These are phyloP conservation scores for Euphorbia celastroides DNA, from an alignment of 441 rosid species.

Conservation along the genomic window DNA sequence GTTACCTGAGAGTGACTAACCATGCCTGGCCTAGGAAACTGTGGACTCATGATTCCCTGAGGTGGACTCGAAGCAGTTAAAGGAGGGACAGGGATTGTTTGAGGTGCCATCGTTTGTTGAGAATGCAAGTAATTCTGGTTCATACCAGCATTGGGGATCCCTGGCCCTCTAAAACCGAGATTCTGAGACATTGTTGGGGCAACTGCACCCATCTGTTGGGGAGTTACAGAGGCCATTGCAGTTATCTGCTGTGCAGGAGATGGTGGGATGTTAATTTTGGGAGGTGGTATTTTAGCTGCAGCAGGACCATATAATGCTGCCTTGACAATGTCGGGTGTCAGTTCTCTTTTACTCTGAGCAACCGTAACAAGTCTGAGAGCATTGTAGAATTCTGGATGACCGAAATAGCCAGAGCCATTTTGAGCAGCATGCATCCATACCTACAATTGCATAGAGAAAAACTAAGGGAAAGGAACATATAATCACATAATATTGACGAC, in stretches of 20 bases:
- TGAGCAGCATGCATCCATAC: conserved; percentile 89
- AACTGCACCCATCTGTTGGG: conserved; percentile 34
- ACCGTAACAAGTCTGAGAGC: conserved; percentile 91
- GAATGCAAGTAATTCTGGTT: conserved; percentile 48
- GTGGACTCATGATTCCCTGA: conserved; percentile 37
- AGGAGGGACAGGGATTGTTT: conserved; percentile 34
- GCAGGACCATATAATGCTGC: conserved; percentile 92
- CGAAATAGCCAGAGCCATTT: conserved; percentile 61
- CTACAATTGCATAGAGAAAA: conserved; percentile 34
- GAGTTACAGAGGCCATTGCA: conserved; percentile 31
- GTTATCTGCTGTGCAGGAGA: conserved; percentile 37
- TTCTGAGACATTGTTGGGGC: conserved; percentile 38
- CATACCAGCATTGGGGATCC: conserved; percentile 43
- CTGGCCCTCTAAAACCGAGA: conserved; percentile 57
- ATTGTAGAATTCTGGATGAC: conserved; percentile 71
- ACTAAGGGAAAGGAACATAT: background rate
- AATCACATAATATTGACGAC: conserved; percentile 12
- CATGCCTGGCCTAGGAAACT: conserved; percentile 45
- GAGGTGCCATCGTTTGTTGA: conserved; percentile 44
- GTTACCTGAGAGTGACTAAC: conserved; percentile 38
- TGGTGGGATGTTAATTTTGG: conserved; percentile 66
- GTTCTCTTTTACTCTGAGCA: conserved; percentile 87
- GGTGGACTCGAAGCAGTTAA: conserved; percentile 41
- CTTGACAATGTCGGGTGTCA: conserved; percentile 89
- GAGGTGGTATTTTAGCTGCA: conserved; percentile 89